A percentile compares a stretch with the other conserved stretches of the same genome.
Evolutionary conservation across 2,329 filamentous ascomycete genomes (phyloP).

Genomic region (Orbilia javanica): DNA sequence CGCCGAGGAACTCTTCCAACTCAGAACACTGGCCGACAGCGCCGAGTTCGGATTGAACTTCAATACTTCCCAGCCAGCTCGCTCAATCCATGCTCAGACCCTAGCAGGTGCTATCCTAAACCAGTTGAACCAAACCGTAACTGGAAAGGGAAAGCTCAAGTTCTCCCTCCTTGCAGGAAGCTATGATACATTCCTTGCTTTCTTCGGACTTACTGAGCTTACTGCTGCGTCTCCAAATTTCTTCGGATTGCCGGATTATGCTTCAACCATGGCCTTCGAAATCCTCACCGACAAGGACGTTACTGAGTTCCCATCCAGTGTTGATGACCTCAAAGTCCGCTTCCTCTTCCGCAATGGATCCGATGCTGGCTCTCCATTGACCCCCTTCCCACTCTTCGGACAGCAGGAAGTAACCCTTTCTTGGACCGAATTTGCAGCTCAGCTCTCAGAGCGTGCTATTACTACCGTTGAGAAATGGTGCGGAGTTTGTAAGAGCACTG

Average conservation of each 20-base stretch:
- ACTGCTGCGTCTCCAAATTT: slow-evolving; percentile 73
- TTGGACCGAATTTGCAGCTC: slow-evolving; percentile 59
- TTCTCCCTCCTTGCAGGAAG: slow-evolving; percentile 71
- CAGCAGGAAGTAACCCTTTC: slow-evolving; percentile 43
- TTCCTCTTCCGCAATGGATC: slow-evolving; percentile 71
- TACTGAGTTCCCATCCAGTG: slow-evolving; percentile 56
- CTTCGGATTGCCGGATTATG: slow-evolving; percentile 84
- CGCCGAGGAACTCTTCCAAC: slow-evolving; percentile 71
- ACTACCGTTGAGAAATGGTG: slow-evolving; percentile 60
- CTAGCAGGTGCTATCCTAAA: slow-evolving; percentile 68
- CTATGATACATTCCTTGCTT: slow-evolving; percentile 71
- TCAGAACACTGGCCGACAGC: slow-evolving; percentile 79
- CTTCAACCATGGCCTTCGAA: slow-evolving; percentile 84
- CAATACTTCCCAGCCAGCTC: slow-evolving; percentile 68
- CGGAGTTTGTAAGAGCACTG: slow-evolving; percentile 53
- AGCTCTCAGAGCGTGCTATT: slow-evolving; percentile 58
- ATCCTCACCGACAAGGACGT: slow-evolving; percentile 68
- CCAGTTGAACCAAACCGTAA: slow-evolving; percentile 67
- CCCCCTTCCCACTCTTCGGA: slow-evolving; percentile 71
- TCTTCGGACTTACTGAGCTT: slow-evolving; percentile 70
- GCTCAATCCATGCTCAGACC: slow-evolving; percentile 71
- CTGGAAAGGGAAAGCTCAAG: slow-evolving; percentile 67
- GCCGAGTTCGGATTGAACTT: slow-evolving; percentile 76
- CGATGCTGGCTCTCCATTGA: slow-evolving; percentile 65
- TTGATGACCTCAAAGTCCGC: slow-evolving; percentile 69